These are phyloP conservation scores for Trichosporon ovoides DNA, from an alignment of 1,284 basidiomycete species.

Conservation along the genomic window DNA sequence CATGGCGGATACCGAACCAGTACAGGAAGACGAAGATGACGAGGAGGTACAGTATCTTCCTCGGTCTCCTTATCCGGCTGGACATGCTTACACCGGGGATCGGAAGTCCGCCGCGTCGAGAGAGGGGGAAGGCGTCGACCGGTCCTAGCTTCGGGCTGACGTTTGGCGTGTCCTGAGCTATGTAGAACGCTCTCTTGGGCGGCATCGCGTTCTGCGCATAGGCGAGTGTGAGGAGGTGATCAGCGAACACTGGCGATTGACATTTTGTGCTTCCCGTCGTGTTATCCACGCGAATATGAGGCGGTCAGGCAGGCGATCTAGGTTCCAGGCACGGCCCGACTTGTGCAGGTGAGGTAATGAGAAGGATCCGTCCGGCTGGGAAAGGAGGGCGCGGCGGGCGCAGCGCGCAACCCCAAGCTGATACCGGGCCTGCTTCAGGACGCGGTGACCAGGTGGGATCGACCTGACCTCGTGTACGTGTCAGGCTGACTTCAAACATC, in stretches of 20 bases:
- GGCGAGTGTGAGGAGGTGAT: background rate
- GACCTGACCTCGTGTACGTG: no score
- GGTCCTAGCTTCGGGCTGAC: conserved; percentile 16
- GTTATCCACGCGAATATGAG: no score
- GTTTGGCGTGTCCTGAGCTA: conserved; percentile 22
- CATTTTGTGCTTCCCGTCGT: no score
- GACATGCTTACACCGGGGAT: conserved; percentile 20
- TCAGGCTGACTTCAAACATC: no score
- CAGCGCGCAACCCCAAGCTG: background rate
- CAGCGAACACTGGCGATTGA: background rate
- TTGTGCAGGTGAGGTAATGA: background rate
- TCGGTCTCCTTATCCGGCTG: conserved; percentile 35
- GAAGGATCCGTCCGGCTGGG: no score
- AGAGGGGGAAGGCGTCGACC: conserved; percentile 7
- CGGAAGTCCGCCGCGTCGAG: conserved; percentile 1
- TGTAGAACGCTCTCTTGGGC: conserved; percentile 21
- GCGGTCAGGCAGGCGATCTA: no score
- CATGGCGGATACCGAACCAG: conserved; percentile 48
- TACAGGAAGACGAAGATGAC: conserved; percentile 44
- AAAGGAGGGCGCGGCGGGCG: no score
- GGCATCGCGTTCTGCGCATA: conserved; percentile 10
- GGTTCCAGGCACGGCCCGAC: no score
- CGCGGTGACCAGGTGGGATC: no score
- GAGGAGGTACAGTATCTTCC: conserved; percentile 46
- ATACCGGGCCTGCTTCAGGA: no score